These are phyloP conservation scores for Chrysoporthe puriensis DNA, from an alignment of 2,329 filamentous ascomycete species.

Conservation along the genomic window DNA sequence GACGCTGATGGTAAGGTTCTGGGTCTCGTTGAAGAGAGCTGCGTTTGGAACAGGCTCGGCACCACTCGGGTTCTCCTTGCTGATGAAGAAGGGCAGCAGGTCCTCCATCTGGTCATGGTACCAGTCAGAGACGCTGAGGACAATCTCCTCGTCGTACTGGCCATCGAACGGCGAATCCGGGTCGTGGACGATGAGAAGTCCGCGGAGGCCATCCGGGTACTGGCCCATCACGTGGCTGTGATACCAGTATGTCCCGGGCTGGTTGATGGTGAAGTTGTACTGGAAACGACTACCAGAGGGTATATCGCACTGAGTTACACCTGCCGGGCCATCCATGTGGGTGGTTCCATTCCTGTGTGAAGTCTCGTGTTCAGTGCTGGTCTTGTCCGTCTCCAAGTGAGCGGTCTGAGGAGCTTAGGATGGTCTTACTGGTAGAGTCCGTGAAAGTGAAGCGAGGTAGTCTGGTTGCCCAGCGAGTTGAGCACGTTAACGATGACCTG, in stretches of 20 bases:
- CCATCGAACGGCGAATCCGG: constrained; percentile 59
- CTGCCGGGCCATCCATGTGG: constrained; percentile 71
- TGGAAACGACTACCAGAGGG: constrained; percentile 66
- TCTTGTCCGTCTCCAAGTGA: too few species aligned
- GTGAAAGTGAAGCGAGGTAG: constrained; percentile 70
- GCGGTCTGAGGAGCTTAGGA: neutral
- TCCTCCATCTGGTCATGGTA: constrained; percentile 63
- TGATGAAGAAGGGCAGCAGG: constrained; percentile 54
- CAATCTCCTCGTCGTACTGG: constrained; percentile 64
- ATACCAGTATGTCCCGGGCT: constrained; percentile 81
- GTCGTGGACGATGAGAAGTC: constrained; percentile 67
- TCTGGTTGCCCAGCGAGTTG: constrained; percentile 65
- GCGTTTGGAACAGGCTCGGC: constrained; percentile 70
- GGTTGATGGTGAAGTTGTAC: constrained; percentile 71
- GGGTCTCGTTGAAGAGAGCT: constrained; percentile 72
- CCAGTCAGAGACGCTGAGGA: constrained; percentile 71
- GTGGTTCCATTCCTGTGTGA: constrained; percentile 58
- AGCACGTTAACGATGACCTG: constrained; percentile 60
- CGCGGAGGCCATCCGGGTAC: constrained; percentile 72
- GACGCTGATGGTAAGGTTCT: constrained; percentile 61
- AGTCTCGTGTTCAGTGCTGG: neutral
- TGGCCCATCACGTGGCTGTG: constrained; percentile 70
- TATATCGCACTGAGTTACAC: constrained; percentile 70
- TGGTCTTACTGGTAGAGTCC: constrained; percentile 60
- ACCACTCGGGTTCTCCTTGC: constrained; percentile 58